A percentile compares a stretch with the other conserved stretches of the same genome.
phyloP scores from a whole-genome alignment of 345 rosid species.

The Salix udensis region DNA sequence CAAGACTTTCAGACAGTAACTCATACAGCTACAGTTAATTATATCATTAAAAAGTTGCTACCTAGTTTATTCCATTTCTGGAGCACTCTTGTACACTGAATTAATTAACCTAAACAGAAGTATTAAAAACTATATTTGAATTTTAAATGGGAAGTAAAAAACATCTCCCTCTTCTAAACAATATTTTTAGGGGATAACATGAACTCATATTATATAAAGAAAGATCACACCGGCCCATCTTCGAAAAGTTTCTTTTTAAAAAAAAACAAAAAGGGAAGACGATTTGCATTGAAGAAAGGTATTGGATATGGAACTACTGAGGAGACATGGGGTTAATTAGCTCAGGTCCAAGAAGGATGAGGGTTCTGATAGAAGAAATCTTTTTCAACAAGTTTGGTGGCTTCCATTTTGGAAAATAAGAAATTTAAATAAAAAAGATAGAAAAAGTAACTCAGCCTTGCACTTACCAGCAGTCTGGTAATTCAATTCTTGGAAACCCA shows the following conservation, averaged over 20 bases:
- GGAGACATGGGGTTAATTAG: too few relatives aligned
- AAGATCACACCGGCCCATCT: background rate
- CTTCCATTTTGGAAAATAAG: background rate
- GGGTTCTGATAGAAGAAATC: background rate
- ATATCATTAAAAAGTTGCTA: constrained; percentile 16
- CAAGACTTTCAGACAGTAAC: background rate
- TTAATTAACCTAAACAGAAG: background rate
- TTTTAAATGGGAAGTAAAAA: background rate
- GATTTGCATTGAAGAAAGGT: background rate
- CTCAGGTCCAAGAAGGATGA: background rate
- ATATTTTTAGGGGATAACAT: background rate
- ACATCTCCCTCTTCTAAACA: background rate
- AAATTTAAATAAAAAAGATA: constrained; percentile 8
- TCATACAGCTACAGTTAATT: constrained; percentile 8
- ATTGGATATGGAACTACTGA: background rate
- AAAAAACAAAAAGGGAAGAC: too few relatives aligned
- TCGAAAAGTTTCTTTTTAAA: background rate
- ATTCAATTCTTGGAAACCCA: constrained; percentile 62
- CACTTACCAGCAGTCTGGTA: constrained; percentile 72
- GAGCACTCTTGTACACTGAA: background rate
- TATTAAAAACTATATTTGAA: background rate
- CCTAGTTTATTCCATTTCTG: background rate
- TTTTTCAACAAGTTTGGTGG: background rate
- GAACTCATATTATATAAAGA: background rate
- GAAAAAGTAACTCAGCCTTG: constrained; percentile 19